Percentiles rank a stretch among this genome's conserved stretches.
phyloP scores from a whole-genome alignment of 148 eudicot genomes.

The Rhododendron simsii region DNA sequence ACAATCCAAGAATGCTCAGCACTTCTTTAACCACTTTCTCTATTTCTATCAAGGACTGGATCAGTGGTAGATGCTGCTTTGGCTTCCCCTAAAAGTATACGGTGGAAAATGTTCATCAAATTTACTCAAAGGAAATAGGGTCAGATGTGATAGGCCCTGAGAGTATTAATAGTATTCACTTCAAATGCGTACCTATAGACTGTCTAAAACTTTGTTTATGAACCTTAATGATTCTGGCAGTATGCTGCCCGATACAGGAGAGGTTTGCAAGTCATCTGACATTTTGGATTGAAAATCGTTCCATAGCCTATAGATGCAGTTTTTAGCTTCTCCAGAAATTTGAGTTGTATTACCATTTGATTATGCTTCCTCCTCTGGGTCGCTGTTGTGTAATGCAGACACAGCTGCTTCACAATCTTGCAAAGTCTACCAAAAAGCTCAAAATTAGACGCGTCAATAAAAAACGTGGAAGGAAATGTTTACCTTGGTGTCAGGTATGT shows the following conservation, averaged over 20 bases:
- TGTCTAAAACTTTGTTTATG: constrained; percentile 42
- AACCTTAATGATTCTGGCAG: constrained; percentile 55
- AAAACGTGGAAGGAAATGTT: background rate
- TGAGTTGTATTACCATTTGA: constrained; percentile 27
- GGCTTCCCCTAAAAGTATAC: constrained; percentile 46
- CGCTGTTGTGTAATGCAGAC: constrained; percentile 24
- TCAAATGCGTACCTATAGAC: constrained; percentile 47
- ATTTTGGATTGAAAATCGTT: constrained; percentile 49
- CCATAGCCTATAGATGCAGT: constrained; percentile 40
- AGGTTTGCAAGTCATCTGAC: constrained; percentile 75
- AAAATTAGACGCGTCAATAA: background rate
- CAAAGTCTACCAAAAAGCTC: constrained; percentile 44
- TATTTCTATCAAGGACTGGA: constrained; percentile 46
- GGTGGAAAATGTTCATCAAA: constrained; percentile 14
- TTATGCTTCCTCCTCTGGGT: constrained; percentile 21
- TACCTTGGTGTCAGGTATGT: background rate
- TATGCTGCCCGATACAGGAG: constrained; percentile 44
- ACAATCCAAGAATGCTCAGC: constrained; percentile 62
- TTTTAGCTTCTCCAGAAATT: constrained; percentile 38
- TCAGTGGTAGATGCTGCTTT: constrained; percentile 32
- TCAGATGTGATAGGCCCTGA: too few relatives aligned
- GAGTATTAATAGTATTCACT: background rate
- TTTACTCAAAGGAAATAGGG: background rate
- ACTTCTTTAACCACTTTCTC: constrained; percentile 48
- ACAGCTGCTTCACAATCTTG: constrained; percentile 62